These are phyloP conservation scores for Penicillium subrubescens DNA, from an alignment of 495 filamentous ascomycete species.

Conservation along the genomic window DNA sequence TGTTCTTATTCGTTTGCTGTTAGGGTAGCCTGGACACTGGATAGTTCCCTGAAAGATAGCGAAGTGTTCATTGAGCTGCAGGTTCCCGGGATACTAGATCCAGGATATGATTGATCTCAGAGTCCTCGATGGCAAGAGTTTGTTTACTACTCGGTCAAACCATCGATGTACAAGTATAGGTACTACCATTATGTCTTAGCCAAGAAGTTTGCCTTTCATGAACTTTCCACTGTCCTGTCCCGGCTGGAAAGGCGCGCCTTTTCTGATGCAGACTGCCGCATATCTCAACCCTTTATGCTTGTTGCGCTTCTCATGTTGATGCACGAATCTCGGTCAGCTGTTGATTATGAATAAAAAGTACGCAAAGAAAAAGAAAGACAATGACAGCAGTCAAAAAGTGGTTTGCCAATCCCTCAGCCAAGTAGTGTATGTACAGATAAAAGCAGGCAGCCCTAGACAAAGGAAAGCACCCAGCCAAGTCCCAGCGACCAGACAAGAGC, in stretches of 20 bases:
- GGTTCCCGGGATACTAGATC: neutral
- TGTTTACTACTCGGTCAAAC: neutral
- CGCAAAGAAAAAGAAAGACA: neutral
- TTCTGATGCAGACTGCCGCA: too few relatives aligned
- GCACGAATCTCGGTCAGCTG: neutral
- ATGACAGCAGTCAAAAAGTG: neutral
- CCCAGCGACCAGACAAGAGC: constrained; percentile 7
- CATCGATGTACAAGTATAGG: neutral
- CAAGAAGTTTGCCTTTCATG: too few relatives aligned
- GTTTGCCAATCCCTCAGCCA: neutral
- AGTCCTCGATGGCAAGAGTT: neutral
- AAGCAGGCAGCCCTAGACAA: constrained; percentile 9
- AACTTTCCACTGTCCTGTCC: too few relatives aligned
- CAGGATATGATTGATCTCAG: neutral
- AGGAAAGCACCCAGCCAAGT: constrained; percentile 12
- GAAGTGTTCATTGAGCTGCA: neutral
- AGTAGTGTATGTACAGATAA: constrained; percentile 21
- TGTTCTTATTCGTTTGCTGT: constrained; percentile 3
- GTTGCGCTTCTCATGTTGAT: neutral
- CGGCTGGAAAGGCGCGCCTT: too few relatives aligned
- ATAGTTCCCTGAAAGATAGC: neutral
- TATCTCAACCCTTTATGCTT: neutral
- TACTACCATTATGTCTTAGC: neutral
- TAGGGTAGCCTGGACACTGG: neutral
- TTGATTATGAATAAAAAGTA: neutral